Base-by-base conservation (phyloP, 2,329 filamentous ascomycete genomes). In the Trichoderma cornu-damae region DNA sequence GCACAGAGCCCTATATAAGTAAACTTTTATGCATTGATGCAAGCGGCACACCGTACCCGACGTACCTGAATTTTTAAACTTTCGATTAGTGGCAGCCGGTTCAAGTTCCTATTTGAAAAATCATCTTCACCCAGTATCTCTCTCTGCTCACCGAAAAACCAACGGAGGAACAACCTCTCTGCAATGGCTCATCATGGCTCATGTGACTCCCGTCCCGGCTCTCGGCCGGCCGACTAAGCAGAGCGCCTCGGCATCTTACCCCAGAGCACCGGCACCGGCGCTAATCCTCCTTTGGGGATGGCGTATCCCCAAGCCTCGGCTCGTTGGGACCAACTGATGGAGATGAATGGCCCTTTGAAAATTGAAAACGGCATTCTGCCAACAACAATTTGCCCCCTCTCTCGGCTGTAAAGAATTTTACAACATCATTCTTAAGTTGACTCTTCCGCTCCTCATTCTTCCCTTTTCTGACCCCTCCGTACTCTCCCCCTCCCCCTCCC, bases 281-380 rank as follows among this genome's bases (percentile, higher is more conserved):
- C 57, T 59, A 59, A 46, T 0, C 57, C 52, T 0, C 11, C 8
- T 34, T 12, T 20, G 28, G 52, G 7, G 4, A 11, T 57, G 35
- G 46, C 47, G 47, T 9, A 53, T 32, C n/a, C 47, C 47, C 34
- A 47, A 60, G 46, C 58, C 58, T 60, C 58, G 58, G 58, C 34
- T 60, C 58, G 28, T 53, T 46, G 34, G 51, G 49, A 51, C 46
- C 44, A 35, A 48, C 35, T 48, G 40, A 40, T 47, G 43, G 43
- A 35, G n/a, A 58, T 55, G 35, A 24, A 34, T 26, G 26, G 26
- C n/a, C n/a, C n/a, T n/a, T n/a, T n/a, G n/a, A n/a, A n/a, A n/a
- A n/a, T n/a, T n/a, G n/a, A 34, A 57, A 44, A 42, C 44, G 26
- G n/a, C 44, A 32, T 49, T n/a, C 24, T 48, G 34, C 40, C 24